Conservation (phyloP, 495 filamentous ascomycete species). For the Penicillium cataractarum region DNA sequence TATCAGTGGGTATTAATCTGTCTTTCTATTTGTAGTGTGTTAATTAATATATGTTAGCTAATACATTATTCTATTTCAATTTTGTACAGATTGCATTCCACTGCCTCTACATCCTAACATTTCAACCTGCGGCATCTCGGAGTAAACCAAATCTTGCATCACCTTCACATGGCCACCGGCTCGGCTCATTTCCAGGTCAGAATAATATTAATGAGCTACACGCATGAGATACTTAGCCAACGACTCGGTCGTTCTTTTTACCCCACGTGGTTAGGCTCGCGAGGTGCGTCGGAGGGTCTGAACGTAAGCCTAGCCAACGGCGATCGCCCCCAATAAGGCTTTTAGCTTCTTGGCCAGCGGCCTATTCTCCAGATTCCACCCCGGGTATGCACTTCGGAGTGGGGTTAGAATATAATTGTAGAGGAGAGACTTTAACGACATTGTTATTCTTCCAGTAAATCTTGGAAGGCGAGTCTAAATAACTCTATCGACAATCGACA, state of each 20-base stretch:
- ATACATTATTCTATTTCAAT: too few relatives aligned
- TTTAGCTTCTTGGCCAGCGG: not conserved
- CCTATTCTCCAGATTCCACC: not conserved
- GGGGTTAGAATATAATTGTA: not conserved
- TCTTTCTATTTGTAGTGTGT: too few relatives aligned
- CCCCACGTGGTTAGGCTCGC: constrained; percentile 7
- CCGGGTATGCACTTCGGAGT: not conserved
- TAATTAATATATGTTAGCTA: too few relatives aligned
- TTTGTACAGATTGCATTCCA: too few relatives aligned
- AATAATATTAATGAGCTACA: too few relatives aligned
- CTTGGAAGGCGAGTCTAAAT: too few relatives aligned
- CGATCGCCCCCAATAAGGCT: constrained; percentile 6
- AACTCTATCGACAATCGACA: not conserved
- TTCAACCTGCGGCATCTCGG: not conserved
- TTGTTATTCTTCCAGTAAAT: not conserved
- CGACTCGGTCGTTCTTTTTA: too few relatives aligned
- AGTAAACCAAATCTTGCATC: not conserved
- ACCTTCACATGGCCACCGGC: constrained; percentile 1
- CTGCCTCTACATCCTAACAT: not conserved
- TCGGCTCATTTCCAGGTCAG: constrained; percentile 4
- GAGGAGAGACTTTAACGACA: not conserved
- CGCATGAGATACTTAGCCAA: too few relatives aligned
- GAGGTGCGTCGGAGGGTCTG: constrained; percentile 3
- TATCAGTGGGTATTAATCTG: too few relatives aligned
- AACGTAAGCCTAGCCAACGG: not conserved